Evolutionary conservation across 2,329 filamentous ascomycete species (phyloP), one percentile per base, ranked within the genome.

Genomic region (Diplodia mutila): DNA sequence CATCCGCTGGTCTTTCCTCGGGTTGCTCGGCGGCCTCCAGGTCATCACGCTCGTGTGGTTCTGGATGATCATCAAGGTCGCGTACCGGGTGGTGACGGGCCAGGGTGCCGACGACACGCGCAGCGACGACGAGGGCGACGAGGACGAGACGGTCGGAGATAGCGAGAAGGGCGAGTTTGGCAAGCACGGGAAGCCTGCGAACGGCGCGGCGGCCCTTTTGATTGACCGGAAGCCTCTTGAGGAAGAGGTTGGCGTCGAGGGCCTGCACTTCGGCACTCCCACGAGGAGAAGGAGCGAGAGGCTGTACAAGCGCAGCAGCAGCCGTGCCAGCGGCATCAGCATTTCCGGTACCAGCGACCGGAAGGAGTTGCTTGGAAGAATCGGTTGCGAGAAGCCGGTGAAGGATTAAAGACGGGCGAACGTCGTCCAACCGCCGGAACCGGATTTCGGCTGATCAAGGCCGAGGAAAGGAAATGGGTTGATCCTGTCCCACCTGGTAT

Each of bases 21-120:
- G 85, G 11, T 85, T 92, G 48, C 87, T 99, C 2, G 82, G 96
- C 14, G 86, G 90, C 46, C 84, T 99, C 25, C 93, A 98, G 79
- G 82, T 85, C 25, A 86, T 99, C 65, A 93, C 91, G 37, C 82
- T 97, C 42, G 85, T 91, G 69, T 98, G 95, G 95, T 97, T 98
- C 75, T 85, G 84, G 70, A 91, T 97, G 89, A 97, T 98, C 72
- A 80, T 94, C 48, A 88, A 89, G 67, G 91, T 99, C 2, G 93
- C 93, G 25, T 85, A 91, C 70, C 89, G 90, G 69, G 93, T 98
- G 6, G 76, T 98, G 42, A 86, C 85, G 61, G 94, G 94, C 37
- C 87, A 85, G 46, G 84, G 87, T 37, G 93, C 94, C 5, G 93
- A 97, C 70, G 95, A 99, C 75, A 86, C 88, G 21, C 89, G 95